These are phyloP conservation scores for Fraxinus latifolia DNA, from an alignment of 305 asterid species.

Conservation along the genomic window DNA sequence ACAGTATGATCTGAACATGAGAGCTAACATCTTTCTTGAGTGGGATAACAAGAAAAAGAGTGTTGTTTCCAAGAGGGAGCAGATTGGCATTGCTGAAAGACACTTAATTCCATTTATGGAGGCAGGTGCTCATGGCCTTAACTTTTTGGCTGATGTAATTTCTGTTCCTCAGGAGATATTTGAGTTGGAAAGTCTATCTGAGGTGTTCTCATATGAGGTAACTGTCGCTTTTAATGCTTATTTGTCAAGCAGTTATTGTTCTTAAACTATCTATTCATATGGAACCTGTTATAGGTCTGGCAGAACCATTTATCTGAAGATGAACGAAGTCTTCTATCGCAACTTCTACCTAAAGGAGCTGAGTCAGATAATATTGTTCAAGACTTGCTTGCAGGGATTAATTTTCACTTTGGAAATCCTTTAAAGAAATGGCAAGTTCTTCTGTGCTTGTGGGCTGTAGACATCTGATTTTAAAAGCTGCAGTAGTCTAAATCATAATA, in stretches of 20 bases:
- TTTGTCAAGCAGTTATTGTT: not conserved
- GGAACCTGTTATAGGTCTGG: conserved; percentile 74
- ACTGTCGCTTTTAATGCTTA: conserved; percentile 7
- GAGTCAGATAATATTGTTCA: conserved; percentile 53
- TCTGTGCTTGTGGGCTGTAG: conserved; percentile 19
- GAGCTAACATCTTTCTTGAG: conserved; percentile 64
- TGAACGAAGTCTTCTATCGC: conserved; percentile 60
- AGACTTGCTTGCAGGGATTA: conserved; percentile 72
- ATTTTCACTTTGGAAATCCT: conserved; percentile 84
- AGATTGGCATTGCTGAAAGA: conserved; percentile 71
- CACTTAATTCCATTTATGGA: conserved; percentile 56
- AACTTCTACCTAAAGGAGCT: conserved; percentile 62
- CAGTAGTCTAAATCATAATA: conserved; percentile 2
- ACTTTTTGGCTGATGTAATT: conserved; percentile 65
- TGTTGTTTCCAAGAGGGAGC: conserved; percentile 84
- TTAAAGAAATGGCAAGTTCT: conserved; percentile 67
- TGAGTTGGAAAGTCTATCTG: conserved; percentile 54
- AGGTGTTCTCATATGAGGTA: conserved; percentile 75
- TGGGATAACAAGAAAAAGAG: conserved; percentile 76
- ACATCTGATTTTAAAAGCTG: not conserved
- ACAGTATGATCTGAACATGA: conserved; percentile 43
- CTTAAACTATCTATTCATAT: conserved; percentile 22
- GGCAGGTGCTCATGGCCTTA: conserved; percentile 38
- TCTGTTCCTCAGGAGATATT: conserved; percentile 74
- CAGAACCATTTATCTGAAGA: conserved; percentile 58